Conservation (phyloP, 169 alveolate species). For the Plasmodium vinckei region DNA sequence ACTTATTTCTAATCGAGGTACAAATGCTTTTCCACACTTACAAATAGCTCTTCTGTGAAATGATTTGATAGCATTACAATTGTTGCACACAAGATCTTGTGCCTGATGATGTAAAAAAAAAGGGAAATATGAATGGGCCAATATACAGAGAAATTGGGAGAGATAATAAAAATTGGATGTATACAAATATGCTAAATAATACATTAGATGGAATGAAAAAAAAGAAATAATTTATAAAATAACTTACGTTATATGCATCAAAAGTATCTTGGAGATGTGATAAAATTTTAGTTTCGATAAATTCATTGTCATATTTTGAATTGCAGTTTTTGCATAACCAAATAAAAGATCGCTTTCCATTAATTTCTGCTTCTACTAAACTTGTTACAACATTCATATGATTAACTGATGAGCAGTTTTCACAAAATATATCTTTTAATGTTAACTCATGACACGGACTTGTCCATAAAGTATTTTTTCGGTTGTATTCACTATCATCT, state of each 20-base stretch:
- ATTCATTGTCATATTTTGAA: constrained; percentile 56
- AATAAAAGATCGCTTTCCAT: constrained; percentile 69
- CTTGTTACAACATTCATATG: constrained; percentile 82
- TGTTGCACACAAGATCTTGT: constrained; percentile 68
- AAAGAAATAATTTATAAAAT: background rate
- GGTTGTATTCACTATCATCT: constrained; percentile 82
- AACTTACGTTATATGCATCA: constrained; percentile 66
- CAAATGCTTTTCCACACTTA: constrained; percentile 57
- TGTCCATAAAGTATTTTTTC: constrained; percentile 77
- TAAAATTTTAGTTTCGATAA: constrained; percentile 40
- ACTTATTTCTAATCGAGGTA: constrained; percentile 49
- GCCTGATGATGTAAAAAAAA: constrained; percentile 26
- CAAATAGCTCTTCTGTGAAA: constrained; percentile 71
- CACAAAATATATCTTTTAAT: constrained; percentile 78
- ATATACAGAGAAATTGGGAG: background rate
- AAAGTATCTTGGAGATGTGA: constrained; percentile 54
- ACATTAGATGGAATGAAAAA: background rate
- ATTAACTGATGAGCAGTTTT: constrained; percentile 81
- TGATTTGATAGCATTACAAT: constrained; percentile 67
- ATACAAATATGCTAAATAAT: background rate
- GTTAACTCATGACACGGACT: constrained; percentile 80
- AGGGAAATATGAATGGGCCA: background rate
- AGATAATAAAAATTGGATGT: background rate
- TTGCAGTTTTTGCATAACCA: constrained; percentile 76
- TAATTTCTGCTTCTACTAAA: constrained; percentile 76